phyloP scores from a whole-genome alignment of 2,329 filamentous ascomycete species.

The Fusarium praegraminearum region DNA sequence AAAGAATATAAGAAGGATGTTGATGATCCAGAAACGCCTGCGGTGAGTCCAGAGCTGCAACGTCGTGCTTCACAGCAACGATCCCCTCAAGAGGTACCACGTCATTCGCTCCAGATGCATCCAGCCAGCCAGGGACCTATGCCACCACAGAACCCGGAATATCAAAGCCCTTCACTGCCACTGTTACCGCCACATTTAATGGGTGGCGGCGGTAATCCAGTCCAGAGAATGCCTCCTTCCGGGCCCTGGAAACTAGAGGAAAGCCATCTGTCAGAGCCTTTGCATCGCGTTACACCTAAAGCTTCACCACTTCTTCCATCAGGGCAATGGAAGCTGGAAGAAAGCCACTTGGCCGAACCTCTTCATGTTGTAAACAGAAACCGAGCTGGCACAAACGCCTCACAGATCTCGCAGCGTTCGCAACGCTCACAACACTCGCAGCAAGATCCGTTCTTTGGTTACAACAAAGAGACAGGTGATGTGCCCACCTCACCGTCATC shows the following conservation, averaged over 20 bases:
- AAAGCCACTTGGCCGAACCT: conserved; percentile 65
- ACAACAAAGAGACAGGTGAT: conserved; percentile 62
- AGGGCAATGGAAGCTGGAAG: conserved; percentile 64
- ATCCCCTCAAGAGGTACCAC: conserved; percentile 16
- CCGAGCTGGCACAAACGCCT: conserved; percentile 49
- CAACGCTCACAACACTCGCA: conserved; percentile 43
- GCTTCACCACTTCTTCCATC: conserved; percentile 56
- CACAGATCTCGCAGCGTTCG: conserved; percentile 42
- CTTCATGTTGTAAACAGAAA: conserved; percentile 54
- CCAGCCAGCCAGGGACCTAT: conserved; percentile 26
- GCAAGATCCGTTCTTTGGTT: conserved; percentile 47
- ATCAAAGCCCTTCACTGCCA: conserved; percentile 36
- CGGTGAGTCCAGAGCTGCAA: conserved; percentile 15
- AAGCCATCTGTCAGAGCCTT: conserved; percentile 65
- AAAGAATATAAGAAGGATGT: conserved; percentile 36
- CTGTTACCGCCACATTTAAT: conserved; percentile 43
- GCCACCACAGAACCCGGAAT: conserved; percentile 22
- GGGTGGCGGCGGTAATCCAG: conserved; percentile 51
- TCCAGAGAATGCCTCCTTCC: conserved; percentile 57
- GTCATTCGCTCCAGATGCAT: conserved; percentile 40
- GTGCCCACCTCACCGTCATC: conserved; percentile 32
- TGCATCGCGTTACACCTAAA: conserved; percentile 50
- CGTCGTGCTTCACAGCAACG: conserved; percentile 19
- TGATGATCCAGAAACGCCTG: conserved; percentile 11
- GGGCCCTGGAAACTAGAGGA: conserved; percentile 67